Evolutionary conservation across 495 filamentous ascomycete species (phyloP), one percentile per base, ranked within the genome.

Genomic region (Annulohypoxylon moriforme): DNA sequence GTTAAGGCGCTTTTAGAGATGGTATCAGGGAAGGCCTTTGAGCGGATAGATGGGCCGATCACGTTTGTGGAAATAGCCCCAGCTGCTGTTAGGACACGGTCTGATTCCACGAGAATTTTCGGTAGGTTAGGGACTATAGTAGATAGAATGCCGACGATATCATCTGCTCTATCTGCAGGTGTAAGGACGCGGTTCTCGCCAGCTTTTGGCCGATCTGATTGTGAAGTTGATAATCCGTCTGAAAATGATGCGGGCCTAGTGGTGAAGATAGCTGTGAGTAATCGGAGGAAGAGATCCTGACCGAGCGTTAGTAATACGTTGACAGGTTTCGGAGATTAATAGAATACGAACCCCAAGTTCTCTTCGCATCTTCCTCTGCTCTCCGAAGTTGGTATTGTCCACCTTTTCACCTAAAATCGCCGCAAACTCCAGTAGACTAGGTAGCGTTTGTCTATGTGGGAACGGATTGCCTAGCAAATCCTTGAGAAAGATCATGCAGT

Each of bases 331-430:
- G 10, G 50, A 57, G 38, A 20, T 34, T 1, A 11, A 47, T 27
- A 4, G 34, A 42, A 47, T 22, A 85, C 92, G 74, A 86, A 97
- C 94, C 27, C 91, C 93, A 13, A 99, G 84, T 44, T 99, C 96
- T 77, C 91, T 89, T 70, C 96, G 87, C 95, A 98, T 97, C 74
- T 90, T 94, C 40, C 91, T 88, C 81, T 98, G 93, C 79, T 98
- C 96, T 24, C 96, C 96, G 80, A 98, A 98, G 70, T 93, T 98
- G 10, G 96, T 99, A 75, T 98, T 97, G 75, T 98, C 93, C 44
- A 97, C 88, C 81, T 99, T 99, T 74, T 93, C 89, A 8, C 95
- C 96, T 44, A 99, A 78, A 49, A 97, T 91, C 2, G 92, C 92
- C 7, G 92, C 92, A 70, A 98, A 96, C 68, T 96, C 92, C 29